Percentiles rank a stretch among this genome's conserved stretches.
Evolutionary conservation across 148 eudicot genomes (phyloP).

Genomic region (Nepenthes gracilis): DNA sequence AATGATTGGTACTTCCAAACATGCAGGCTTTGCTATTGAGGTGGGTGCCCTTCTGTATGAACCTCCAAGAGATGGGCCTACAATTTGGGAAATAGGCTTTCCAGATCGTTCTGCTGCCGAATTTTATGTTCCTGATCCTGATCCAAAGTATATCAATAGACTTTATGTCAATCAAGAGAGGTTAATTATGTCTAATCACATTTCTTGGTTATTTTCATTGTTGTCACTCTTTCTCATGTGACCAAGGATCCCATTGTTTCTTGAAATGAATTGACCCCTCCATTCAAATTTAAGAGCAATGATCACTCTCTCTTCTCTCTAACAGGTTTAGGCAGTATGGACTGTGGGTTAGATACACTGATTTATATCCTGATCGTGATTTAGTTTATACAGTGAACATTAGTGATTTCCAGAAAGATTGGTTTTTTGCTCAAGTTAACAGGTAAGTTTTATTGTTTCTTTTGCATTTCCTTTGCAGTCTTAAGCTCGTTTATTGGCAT

Average conservation of each 20-base stretch:
- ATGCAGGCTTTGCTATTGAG: constrained; percentile 19
- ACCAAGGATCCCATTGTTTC: too few species aligned
- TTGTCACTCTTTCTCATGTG: not conserved
- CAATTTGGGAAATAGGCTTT: constrained; percentile 42
- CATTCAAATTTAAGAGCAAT: too few species aligned
- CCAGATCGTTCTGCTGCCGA: constrained; percentile 46
- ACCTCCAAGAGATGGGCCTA: constrained; percentile 45
- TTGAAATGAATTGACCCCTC: too few species aligned
- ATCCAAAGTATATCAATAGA: constrained; percentile 30
- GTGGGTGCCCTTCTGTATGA: constrained; percentile 32
- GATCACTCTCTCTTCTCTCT: not conserved
- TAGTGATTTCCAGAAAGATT: constrained; percentile 52
- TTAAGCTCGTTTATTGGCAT: not conserved
- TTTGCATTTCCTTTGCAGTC: not conserved
- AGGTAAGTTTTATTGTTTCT: constrained; percentile 27
- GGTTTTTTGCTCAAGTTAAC: constrained; percentile 91
- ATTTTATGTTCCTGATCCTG: constrained; percentile 43
- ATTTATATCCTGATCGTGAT: constrained; percentile 60
- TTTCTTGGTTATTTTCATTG: not conserved
- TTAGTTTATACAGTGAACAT: constrained; percentile 50
- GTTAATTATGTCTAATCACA: constrained; percentile 7
- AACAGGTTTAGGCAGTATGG: constrained; percentile 88
- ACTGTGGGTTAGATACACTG: constrained; percentile 75
- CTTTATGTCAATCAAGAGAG: constrained; percentile 27
- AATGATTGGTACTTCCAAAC: not conserved